Conservation (phyloP, 1,284 basidiomycete species). For the Pseudomicrostroma phylloplanum region DNA sequence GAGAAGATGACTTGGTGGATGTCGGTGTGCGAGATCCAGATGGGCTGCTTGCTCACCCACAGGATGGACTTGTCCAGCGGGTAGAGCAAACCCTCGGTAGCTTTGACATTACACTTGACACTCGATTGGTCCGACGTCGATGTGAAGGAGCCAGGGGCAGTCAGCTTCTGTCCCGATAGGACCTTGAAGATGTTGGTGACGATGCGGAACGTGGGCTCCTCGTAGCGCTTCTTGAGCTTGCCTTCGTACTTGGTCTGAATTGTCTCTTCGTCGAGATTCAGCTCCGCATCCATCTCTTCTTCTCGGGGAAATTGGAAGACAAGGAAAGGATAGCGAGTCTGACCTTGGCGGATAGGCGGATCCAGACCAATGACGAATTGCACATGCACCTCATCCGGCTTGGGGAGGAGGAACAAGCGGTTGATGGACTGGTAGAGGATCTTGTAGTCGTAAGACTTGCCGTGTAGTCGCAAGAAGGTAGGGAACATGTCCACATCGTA, state of each 20-base stretch:
- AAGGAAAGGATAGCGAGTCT: constrained; percentile 93
- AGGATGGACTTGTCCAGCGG: constrained; percentile 96
- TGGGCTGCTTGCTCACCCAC: constrained; percentile 94
- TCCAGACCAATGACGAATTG: constrained; percentile 64
- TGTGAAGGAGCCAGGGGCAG: constrained; percentile 54
- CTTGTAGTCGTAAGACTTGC: constrained; percentile 99
- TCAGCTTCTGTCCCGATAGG: constrained; percentile 83
- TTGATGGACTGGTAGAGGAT: constrained; percentile 86
- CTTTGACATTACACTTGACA: constrained; percentile 95
- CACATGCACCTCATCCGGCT: constrained; percentile 87
- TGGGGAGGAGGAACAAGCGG: constrained; percentile 85
- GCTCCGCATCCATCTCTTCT: constrained; percentile 91
- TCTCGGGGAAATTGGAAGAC: constrained; percentile 96
- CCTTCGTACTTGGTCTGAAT: constrained; percentile 60
- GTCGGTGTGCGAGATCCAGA: constrained; percentile 82
- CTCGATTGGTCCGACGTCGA: constrained; percentile 56
- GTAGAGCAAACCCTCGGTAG: constrained; percentile 92
- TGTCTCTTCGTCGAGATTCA: constrained; percentile 72
- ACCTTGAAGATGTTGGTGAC: constrained; percentile 91
- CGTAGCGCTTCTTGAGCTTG: constrained; percentile 81
- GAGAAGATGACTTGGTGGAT: constrained; percentile 89
- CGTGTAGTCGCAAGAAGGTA: constrained; percentile 84
- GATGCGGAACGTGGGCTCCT: constrained; percentile 88
- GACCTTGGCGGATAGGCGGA: constrained; percentile 92
- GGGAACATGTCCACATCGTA: constrained; percentile 98